Base-by-base conservation (phyloP, 2,329 filamentous ascomycete genomes). In the Aspergillus caelatus region DNA sequence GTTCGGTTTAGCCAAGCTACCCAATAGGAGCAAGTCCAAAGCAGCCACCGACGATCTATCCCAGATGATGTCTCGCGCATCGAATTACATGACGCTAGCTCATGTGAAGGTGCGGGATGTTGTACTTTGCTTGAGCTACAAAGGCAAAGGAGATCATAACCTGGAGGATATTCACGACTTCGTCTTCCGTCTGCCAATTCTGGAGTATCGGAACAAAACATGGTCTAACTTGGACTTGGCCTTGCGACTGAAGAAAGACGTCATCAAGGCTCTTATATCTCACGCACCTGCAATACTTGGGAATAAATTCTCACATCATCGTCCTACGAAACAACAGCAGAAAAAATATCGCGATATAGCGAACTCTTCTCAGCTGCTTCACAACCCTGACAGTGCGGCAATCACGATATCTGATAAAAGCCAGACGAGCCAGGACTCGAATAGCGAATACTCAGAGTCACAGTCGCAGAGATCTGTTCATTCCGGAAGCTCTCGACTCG, bases 181-280 rank as follows among this genome's bases (percentile, higher is more conserved):
- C 70, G 95, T 99, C 56, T 99, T 99, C 86, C 89, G 93, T 39
- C 88, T 99, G 80, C 95, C 95, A 4, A 91, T 91, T 2, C 89
- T 99, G 54, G 95, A 99, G 77, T 98, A 97, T 81, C 89, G 93
- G 67, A 99, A 99, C 84, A 99, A 99, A 83, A 98, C 94, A 10
- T 99, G 95, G 95, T 97, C 93, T 8, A 99, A 98, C 76, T 86
- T 99, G 8, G 95, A 99, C 73, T 87, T 99, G 11, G 94, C 94
- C 0, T 84, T 98, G 55, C 91, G 93, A 16, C 85, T 99, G 60
- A 98, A 99, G 81, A 96, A 94, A 75, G 94, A 96, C 54, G 91
- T 98, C 62, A 92, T 97, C 74, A 92, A 93, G 73, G 94, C 95
- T 0, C 85, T 99, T 53, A 96, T 99, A 72, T 95, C 92, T 1